Evolutionary conservation across 257 asterid species (phyloP).

Genomic region (Ligustrum vulgare): DNA sequence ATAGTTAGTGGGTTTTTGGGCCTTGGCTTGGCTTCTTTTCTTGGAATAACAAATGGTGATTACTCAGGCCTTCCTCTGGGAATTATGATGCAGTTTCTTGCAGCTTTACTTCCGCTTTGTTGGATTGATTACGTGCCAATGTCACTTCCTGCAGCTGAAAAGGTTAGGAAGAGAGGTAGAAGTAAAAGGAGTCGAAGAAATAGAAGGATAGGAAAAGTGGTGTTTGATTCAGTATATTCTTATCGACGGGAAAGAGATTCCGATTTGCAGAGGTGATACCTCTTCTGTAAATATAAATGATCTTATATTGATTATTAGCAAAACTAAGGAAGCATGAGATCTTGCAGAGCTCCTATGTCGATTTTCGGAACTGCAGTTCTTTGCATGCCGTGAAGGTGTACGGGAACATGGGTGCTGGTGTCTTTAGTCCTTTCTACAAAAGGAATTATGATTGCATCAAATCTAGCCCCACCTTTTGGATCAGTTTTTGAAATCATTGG

Average conservation of each 20-base stretch:
- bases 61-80: conserved; percentile 77
- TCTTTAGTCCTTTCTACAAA: too few relatives aligned
- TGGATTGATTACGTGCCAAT: conserved; percentile 60
- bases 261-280: conserved; percentile 38
- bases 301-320: background rate
- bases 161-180: conserved; percentile 37
- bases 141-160: conserved; percentile 38
- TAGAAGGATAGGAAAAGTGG: conserved; percentile 61
- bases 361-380: too few relatives aligned
- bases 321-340: too few relatives aligned
- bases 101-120: conserved; percentile 61
- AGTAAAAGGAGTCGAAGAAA: conserved; percentile 48
- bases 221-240: conserved; percentile 44
- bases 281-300: background rate
- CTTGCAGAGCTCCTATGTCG: too few relatives aligned
- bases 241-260: conserved; percentile 62
- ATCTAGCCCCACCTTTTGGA: too few relatives aligned
- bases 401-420: background rate
- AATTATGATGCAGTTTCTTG: conserved; percentile 61
- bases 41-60: conserved; percentile 61
- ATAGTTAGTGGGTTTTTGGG: conserved; percentile 68
- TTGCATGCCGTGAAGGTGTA: background rate
- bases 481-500: background rate
- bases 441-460: too few relatives aligned
- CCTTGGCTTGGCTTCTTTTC: conserved; percentile 60